Evolutionary conservation across 2,329 filamentous ascomycete species (phyloP), one percentile per base, ranked within the genome.

Genomic region (Monosporascus sp.): DNA sequence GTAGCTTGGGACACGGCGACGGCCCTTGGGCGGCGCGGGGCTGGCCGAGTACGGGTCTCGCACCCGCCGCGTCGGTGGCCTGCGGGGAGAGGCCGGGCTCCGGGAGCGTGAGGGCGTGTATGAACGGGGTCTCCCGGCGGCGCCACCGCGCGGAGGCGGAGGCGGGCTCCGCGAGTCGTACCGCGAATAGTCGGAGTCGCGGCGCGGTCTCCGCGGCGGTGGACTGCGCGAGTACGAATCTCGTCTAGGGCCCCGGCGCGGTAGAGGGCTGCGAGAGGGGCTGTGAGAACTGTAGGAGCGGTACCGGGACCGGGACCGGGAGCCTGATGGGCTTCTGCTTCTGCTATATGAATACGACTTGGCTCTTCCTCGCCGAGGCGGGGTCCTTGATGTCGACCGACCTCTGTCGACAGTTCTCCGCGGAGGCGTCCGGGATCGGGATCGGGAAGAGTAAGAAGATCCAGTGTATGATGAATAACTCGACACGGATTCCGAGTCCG

Each of bases 401-500:
- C 68, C 71, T 50, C 73, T 70, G 51, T 68, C 70, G 18, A 70
- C 59, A 18, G 64, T 62, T 44, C 67, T 67, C 36, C 70, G 65
- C 14, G 69, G 66, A 20, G 69, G 69, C 17, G 75, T 72, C 43
- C 72, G 68, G 36, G 77, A 78, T 49, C 76, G 70, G 2, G 77
- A 79, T n/a, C 74, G 70, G 9, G 74, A 73, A 3, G 80, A 85
- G 67, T 82, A 82, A 14, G 80, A 83, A 6, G 82, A 85, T 45
- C 80, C 78, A 1, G 80, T 82, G 65, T 89, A 89, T 20, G 88
- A 90, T 0, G 86, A 90, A 66, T 91, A 93, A 71, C 87, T 90
- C 8, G 87, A 90, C 9, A 85, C 83, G 0, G 86, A 90, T 46
- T 89, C 87, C 0, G 85, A 85, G 56, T 87, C 85, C 0, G 85